Conservation (phyloP, 345 rosid species). For the Luvunga scandens region DNA sequence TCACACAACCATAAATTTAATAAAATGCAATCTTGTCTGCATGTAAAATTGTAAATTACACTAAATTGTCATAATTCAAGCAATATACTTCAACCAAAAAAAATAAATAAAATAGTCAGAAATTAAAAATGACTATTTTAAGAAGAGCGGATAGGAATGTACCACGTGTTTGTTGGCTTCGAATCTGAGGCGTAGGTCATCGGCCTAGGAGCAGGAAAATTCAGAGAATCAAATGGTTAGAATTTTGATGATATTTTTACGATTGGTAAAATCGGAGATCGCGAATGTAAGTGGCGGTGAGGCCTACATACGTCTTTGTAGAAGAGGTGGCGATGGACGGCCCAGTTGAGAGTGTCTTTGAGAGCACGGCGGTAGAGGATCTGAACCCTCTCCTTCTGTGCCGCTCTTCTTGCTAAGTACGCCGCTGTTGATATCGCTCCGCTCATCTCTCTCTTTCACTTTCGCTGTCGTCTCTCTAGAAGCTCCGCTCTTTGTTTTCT, state of each 20-base stretch:
- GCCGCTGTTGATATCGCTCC: constrained; percentile 53
- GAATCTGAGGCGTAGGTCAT: constrained; percentile 73
- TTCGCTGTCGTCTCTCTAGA: neutral
- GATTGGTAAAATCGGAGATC: neutral
- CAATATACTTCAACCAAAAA: no score
- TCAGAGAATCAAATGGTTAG: neutral
- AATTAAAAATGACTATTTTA: neutral
- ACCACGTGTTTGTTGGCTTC: constrained; percentile 88
- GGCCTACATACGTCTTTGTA: constrained; percentile 75
- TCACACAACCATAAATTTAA: neutral
- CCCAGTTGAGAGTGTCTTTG: constrained; percentile 93
- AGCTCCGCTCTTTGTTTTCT: constrained; percentile 8
- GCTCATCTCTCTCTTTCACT: constrained; percentile 51
- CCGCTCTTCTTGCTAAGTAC: constrained; percentile 79
- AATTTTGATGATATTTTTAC: neutral
- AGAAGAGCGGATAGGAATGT: constrained; percentile 20
- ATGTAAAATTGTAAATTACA: neutral
- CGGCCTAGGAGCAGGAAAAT: constrained; percentile 48
- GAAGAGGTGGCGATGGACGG: constrained; percentile 95
- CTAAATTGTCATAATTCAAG: neutral
- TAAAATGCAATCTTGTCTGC: neutral
- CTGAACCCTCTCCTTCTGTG: constrained; percentile 85
- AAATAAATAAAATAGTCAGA: neutral
- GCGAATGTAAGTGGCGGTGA: neutral
- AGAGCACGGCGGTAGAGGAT: constrained; percentile 96